A percentile compares a stretch with the other conserved stretches of the same genome.
Evolutionary conservation across 306 rosid genomes (phyloP).

Genomic region (Ochetophila trinervis): DNA sequence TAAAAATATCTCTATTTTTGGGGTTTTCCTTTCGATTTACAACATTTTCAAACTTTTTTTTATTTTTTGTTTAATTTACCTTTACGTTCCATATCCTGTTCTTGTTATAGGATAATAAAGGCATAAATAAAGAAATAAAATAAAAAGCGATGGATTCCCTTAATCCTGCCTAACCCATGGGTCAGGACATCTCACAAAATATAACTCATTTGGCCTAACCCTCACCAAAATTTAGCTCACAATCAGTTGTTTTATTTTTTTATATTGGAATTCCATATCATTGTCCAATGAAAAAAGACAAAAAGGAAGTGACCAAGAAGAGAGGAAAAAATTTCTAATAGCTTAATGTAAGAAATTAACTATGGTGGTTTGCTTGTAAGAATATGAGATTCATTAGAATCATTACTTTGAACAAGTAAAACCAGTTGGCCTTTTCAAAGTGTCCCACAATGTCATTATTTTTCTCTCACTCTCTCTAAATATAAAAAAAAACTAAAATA

Average conservation of each 20-base stretch:
- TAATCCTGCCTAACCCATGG: no score
- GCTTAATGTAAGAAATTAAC: background rate
- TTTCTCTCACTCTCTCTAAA: background rate
- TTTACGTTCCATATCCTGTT: background rate
- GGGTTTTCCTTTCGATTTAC: background rate
- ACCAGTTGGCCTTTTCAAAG: background rate
- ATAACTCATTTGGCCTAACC: background rate
- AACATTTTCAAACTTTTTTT: background rate
- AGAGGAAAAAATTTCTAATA: background rate
- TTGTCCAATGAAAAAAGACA: no score
- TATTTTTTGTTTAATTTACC: background rate
- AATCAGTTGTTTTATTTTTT: background rate
- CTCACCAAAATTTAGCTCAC: background rate
- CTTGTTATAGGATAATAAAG: no score
- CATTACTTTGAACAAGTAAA: slow-evolving; percentile 19
- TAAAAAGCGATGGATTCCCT: no score
- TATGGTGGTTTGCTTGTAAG: background rate
- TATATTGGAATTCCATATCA: background rate
- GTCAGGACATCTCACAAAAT: no score
- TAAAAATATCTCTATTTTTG: background rate
- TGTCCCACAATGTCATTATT: background rate
- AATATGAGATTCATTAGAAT: background rate
- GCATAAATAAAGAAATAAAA: no score
- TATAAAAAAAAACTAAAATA: background rate
- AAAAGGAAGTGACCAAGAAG: background rate